phyloP scores from a whole-genome alignment of 164 flowering plant species.

The Aristolochia californica region DNA sequence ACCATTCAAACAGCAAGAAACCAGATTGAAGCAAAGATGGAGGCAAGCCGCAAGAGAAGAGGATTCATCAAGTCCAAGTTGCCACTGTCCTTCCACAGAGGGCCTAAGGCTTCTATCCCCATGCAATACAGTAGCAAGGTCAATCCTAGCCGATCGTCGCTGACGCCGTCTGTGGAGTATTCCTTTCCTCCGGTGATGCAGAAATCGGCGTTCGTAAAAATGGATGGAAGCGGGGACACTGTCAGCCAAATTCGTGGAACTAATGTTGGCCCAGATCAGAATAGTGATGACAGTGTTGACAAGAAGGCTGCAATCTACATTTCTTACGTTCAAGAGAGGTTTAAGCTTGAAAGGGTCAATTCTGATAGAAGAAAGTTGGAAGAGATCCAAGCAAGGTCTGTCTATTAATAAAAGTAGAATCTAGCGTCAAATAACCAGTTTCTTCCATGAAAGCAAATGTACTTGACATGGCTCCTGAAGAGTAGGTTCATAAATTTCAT shows the following conservation, averaged over 20 bases:
- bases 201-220: slow-evolving; percentile 16
- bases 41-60: slow-evolving; percentile 26
- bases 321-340: slow-evolving; percentile 50
- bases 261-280: slow-evolving; percentile 9
- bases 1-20: background rate
- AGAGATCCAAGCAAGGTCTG: slow-evolving; percentile 4
- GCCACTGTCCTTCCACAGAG: slow-evolving; percentile 23
- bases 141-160: slow-evolving; percentile 22
- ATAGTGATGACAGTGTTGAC: slow-evolving; percentile 38
- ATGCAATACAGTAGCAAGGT: slow-evolving; percentile 15
- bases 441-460: background rate
- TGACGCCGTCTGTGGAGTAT: slow-evolving; percentile 21
- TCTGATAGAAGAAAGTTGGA: slow-evolving; percentile 15
- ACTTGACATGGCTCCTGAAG: too few relatives aligned
- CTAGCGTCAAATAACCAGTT: background rate
- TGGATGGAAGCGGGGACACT: slow-evolving; percentile 9
- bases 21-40: slow-evolving; percentile 15
- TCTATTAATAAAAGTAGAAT: background rate
- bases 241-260: slow-evolving; percentile 7
- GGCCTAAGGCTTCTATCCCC: slow-evolving; percentile 16
- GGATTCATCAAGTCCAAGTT: slow-evolving; percentile 39
- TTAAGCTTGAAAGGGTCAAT: slow-evolving; percentile 34
- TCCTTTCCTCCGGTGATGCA: slow-evolving; percentile 16
- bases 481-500: too few relatives aligned
- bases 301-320: slow-evolving; percentile 43